Conservation (phyloP, 2,329 filamentous ascomycete genomes). For the Colletotrichum lentis region DNA sequence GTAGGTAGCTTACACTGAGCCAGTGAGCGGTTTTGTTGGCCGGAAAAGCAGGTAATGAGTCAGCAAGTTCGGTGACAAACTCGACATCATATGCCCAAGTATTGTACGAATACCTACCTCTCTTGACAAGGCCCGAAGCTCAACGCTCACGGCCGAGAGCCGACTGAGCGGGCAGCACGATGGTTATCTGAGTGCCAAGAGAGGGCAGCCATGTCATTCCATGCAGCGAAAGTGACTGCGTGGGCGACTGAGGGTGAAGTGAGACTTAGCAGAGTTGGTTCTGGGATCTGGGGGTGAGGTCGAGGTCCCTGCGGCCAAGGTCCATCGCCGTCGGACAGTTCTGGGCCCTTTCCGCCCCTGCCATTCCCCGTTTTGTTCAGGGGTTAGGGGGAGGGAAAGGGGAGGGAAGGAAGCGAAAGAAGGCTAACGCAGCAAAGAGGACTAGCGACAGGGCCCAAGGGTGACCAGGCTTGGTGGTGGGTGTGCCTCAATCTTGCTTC, state of each 20-base stretch:
- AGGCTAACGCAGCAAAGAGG: conserved; percentile 29
- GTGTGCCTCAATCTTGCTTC: background rate
- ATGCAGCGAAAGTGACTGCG: background rate
- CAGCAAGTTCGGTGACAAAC: background rate
- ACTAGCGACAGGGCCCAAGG: conserved; percentile 24
- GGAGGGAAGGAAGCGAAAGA: background rate
- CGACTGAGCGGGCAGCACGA: background rate
- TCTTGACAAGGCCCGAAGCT: background rate
- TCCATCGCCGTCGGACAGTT: conserved; percentile 20
- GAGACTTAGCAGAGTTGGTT: background rate
- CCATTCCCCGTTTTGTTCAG: conserved; percentile 34
- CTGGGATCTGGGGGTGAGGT: background rate
- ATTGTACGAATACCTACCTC: too few species aligned
- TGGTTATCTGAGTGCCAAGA: background rate
- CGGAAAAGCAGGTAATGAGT: conserved; percentile 11
- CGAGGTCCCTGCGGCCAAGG: conserved; percentile 15
- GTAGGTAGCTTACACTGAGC: background rate
- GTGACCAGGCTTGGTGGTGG: background rate
- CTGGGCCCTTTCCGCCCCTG: conserved; percentile 33
- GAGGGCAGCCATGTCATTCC: background rate
- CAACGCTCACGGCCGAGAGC: background rate
- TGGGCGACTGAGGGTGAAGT: background rate
- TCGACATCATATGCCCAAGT: background rate
- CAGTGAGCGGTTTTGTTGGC: background rate
- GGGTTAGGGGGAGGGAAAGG: conserved; percentile 10